Evolutionary conservation across 2,329 filamentous ascomycete species (phyloP).

Genomic region (Colletotrichum sp.): DNA sequence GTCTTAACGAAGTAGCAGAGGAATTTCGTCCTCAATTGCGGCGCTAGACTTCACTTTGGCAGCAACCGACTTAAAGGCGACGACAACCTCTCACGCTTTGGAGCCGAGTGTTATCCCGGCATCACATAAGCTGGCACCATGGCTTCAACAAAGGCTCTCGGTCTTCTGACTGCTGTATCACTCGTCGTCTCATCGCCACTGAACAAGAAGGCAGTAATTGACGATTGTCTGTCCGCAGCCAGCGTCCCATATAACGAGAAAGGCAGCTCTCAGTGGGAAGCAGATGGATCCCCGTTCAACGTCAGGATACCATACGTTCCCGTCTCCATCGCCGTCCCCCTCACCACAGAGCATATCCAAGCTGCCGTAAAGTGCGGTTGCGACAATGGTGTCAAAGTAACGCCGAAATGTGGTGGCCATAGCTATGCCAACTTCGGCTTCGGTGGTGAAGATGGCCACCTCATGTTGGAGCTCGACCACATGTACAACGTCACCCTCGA

Average conservation of each 20-base stretch:
- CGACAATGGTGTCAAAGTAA: constrained; percentile 47
- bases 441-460: constrained; percentile 43
- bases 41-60: background rate
- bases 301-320: constrained; percentile 35
- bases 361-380: constrained; percentile 51
- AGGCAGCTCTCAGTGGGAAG: constrained; percentile 32
- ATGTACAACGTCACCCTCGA: constrained; percentile 40
- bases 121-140: background rate
- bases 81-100: background rate
- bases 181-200: background rate
- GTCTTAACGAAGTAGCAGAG: too few species aligned
- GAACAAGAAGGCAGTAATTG: constrained; percentile 19
- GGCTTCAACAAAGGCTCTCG: background rate
- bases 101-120: too few species aligned
- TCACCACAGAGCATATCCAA: constrained; percentile 42
- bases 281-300: constrained; percentile 37
- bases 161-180: background rate
- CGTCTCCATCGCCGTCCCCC: constrained; percentile 33
- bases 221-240: constrained; percentile 27
- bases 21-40: background rate
- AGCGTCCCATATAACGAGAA: constrained; percentile 24
- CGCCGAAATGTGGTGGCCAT: constrained; percentile 57
- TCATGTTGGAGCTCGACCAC: constrained; percentile 44
- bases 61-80: background rate
- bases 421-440: constrained; percentile 56